Conservation (phyloP, 257 asterid genomes). For the Nicotiana otophora region DNA sequence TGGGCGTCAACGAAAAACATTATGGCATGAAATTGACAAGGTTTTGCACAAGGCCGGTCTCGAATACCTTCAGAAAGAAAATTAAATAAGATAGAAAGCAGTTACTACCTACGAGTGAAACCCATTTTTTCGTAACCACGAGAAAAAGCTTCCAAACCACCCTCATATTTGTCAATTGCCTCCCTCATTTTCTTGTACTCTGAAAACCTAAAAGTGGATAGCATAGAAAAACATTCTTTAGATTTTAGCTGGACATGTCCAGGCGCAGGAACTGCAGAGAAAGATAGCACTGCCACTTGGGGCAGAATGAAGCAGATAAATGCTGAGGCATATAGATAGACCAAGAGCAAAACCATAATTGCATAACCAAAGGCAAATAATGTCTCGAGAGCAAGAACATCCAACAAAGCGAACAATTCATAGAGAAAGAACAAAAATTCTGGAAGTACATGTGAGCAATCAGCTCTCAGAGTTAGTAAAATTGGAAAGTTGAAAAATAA, state of each 20-base stretch:
- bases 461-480: background rate
- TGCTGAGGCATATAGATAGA: background rate
- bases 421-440: background rate
- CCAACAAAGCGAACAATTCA: background rate
- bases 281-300: background rate
- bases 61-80: background rate
- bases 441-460: background rate
- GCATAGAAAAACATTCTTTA: background rate
- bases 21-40: background rate
- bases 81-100: conserved; percentile 6
- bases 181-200: conserved; percentile 74
- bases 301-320: background rate
- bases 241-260: background rate
- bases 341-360: background rate
- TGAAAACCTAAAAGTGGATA: conserved; percentile 48
- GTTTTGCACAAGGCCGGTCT: background rate
- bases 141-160: conserved; percentile 86
- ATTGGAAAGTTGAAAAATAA: background rate
- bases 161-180: conserved; percentile 83
- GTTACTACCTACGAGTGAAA: conserved; percentile 72
- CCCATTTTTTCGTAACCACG: conserved; percentile 97
- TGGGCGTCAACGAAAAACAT: background rate
- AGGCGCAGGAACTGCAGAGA: background rate
- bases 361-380: background rate
- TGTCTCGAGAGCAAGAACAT: background rate